phyloP scores from a whole-genome alignment of 176 grass and related monocot species.

The Pontederia crassipes region DNA sequence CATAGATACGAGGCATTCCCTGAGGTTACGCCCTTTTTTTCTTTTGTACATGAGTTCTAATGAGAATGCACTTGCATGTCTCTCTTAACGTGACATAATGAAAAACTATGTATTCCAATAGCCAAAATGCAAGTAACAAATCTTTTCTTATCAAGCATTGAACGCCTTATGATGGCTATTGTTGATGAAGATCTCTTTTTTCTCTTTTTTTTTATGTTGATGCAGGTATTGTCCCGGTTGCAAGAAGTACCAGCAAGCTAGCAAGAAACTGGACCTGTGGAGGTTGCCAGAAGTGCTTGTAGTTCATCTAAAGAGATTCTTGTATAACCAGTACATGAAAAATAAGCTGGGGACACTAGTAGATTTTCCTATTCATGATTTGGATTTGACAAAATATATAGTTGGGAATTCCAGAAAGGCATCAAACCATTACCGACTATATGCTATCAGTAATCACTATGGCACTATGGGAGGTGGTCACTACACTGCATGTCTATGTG shows the following conservation, averaged over 20 bases:
- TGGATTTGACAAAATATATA: slow-evolving; percentile 61
- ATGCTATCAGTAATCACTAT: slow-evolving; percentile 83
- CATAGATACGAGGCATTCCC: too few relatives aligned
- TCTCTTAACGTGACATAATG: too few relatives aligned
- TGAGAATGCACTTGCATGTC: too few relatives aligned
- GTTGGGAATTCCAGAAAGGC: slow-evolving; percentile 25
- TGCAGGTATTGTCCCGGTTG: slow-evolving; percentile 84
- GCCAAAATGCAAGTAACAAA: too few relatives aligned
- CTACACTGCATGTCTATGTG: slow-evolving; percentile 72
- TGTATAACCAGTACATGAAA: slow-evolving; percentile 68
- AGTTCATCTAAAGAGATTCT: slow-evolving; percentile 93
- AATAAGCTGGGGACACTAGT: slow-evolving; percentile 88
- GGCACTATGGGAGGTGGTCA: slow-evolving; percentile 90
- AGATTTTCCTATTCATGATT: slow-evolving; percentile 71
- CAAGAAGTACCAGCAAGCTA: slow-evolving; percentile 82
- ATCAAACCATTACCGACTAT: slow-evolving; percentile 45
- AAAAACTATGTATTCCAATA: too few relatives aligned
- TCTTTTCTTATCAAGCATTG: too few relatives aligned
- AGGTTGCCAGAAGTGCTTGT: slow-evolving; percentile 81
- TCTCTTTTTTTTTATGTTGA: background rate
- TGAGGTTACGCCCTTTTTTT: too few relatives aligned
- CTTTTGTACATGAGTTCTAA: too few relatives aligned
- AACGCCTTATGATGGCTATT: too few relatives aligned
- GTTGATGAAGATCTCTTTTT: background rate
- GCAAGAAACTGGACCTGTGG: slow-evolving; percentile 96